Conservation (phyloP, 495 filamentous ascomycete species). For the Podospora conica region DNA sequence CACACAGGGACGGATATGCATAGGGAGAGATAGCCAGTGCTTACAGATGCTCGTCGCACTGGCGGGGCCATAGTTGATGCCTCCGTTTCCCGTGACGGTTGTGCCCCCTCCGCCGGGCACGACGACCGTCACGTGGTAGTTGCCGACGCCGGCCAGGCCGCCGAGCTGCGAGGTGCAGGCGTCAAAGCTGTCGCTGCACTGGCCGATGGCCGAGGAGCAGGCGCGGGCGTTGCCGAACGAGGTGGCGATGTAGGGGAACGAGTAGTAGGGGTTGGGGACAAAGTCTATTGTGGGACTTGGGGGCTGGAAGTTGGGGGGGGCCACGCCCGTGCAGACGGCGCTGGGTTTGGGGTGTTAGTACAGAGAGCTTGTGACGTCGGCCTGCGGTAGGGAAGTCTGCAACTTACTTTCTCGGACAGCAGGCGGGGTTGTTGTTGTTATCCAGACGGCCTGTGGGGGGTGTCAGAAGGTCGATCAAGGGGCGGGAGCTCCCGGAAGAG, state of each 20-base stretch:
- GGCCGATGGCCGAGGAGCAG: constrained; percentile 60
- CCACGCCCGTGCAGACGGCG: constrained; percentile 42
- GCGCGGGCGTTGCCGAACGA: constrained; percentile 55
- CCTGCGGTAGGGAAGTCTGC: too few relatives aligned
- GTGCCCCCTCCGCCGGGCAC: constrained; percentile 51
- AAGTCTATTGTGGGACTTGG: constrained; percentile 33
- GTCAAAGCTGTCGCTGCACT: constrained; percentile 58
- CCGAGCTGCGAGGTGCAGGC: constrained; percentile 56
- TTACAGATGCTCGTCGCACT: constrained; percentile 59
- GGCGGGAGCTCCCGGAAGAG: neutral
- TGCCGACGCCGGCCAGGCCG: constrained; percentile 42
- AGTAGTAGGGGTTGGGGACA: constrained; percentile 53
- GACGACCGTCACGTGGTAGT: constrained; percentile 56
- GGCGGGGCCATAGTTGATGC: constrained; percentile 29
- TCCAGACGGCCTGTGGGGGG: constrained; percentile 25
- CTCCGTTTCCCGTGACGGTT: constrained; percentile 38
- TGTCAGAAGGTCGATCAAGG: neutral
- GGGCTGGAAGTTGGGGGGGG: constrained; percentile 42
- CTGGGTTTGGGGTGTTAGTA: constrained; percentile 17
- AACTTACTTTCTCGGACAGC: constrained; percentile 42
- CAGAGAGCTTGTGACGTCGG: neutral
- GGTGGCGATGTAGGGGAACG: constrained; percentile 62
- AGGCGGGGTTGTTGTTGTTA: constrained; percentile 36
- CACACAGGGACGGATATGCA: neutral
- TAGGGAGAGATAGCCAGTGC: neutral